Conservation (phyloP, 257 asterid genomes). For the Solanum medicagineum region DNA sequence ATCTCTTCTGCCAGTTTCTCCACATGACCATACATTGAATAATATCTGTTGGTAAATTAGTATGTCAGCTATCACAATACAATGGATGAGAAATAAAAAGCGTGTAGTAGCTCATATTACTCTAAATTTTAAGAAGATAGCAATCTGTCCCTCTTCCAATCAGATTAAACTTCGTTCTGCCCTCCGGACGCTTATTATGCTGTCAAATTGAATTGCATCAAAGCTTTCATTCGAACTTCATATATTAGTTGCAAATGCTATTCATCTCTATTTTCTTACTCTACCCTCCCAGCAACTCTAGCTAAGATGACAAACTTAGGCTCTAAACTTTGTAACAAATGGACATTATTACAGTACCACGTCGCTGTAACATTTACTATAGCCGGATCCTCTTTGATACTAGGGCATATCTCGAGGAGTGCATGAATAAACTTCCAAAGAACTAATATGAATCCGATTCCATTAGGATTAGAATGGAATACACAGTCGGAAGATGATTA, state of each 20-base stretch:
- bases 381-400: background rate
- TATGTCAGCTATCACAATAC: background rate
- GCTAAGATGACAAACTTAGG: background rate
- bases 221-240: background rate
- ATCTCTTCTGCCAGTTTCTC: constrained; percentile 75
- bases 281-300: background rate
- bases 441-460: background rate
- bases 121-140: background rate
- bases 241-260: background rate
- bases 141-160: background rate
- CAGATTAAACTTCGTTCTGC: background rate
- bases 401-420: background rate
- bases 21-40: constrained; percentile 73
- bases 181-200: background rate
- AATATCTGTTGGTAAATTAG: constrained; percentile 29
- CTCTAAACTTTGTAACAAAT: background rate
- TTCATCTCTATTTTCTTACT: background rate
- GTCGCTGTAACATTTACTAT: background rate
- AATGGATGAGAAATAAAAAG: background rate
- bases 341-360: background rate
- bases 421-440: background rate
- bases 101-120: background rate
- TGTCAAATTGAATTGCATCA: background rate
- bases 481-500: background rate
- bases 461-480: background rate